Evolutionary conservation across 805 yeast genomes (phyloP), one percentile per base, ranked within the genome.

Genomic region (Yamadazyma akitaensis): DNA sequence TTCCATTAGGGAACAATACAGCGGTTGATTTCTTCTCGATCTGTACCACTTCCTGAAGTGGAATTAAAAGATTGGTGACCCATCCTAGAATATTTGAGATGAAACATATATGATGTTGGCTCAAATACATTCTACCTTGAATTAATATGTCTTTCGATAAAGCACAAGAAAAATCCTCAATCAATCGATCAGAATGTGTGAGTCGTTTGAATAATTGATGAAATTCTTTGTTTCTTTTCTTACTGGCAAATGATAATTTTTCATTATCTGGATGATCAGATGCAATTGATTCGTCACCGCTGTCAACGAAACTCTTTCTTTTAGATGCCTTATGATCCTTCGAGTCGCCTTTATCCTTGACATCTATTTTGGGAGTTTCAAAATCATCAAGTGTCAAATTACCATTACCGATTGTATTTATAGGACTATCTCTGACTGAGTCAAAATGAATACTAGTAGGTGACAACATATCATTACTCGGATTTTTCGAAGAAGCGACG

Each of bases 11-110:
- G 50, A 85, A 82, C 13, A 85, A 67, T 0, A 81, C 82, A 0
- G 83, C 85, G 0, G 89, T 84, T 13, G 79, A 73, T 59, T 75
- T 79, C 61, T 84, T 84, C 51, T 81, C 85, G 17, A 85, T 72
- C 51, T 79, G 80, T 26, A 82, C 73, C 18, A 85, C 79, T 53
- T 84, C 87, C 45, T 71, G 76, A 43, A 82, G 69, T 2, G 87
- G 81, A 5, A 85, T 73, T 2, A 73, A 59, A 16, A 82, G 58
- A 49, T 77, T 77, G 1, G 88, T 84, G 1, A 80, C 81, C 74
- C 84, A 76, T 0, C 89, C 89, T 47, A 84, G 67, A 39, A 85
- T 76, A 53, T 82, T 84, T 1, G 88, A 81, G 52, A 81, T 80
- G 63, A 85, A 85, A 54, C 84, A 76, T 14, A 85, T 61, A 54